Conservation (phyloP, 352 stramenopile species). For the Globisporangium okanoganense region DNA sequence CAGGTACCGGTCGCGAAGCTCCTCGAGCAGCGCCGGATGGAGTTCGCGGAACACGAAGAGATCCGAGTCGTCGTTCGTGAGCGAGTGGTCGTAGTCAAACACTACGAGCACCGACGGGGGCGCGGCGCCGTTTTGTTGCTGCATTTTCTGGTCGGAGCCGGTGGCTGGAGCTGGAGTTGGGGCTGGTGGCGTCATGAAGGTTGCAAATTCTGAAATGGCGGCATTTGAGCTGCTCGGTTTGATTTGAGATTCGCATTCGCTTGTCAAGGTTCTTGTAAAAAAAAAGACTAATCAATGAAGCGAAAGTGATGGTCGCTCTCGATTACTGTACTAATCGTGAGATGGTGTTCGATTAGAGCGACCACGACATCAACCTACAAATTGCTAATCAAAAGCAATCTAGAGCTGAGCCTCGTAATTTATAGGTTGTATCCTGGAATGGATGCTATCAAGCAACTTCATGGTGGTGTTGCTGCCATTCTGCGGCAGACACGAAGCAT, state of each 20-base stretch:
- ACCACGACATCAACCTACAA: too few relatives aligned
- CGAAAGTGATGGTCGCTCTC: neutral
- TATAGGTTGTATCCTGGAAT: too few relatives aligned
- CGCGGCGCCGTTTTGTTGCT: neutral
- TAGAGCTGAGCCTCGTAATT: too few relatives aligned
- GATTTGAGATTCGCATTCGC: neutral
- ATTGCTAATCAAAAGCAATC: too few relatives aligned
- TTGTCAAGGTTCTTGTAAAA: neutral
- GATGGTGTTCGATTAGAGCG: neutral
- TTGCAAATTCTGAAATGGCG: neutral
- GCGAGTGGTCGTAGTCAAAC: conserved; percentile 45
- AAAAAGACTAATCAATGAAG: neutral
- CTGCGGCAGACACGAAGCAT: too few relatives aligned
- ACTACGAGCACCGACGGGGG: conserved; percentile 34
- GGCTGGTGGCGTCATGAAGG: neutral
- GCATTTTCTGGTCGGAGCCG: neutral
- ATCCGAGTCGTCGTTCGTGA: conserved; percentile 49
- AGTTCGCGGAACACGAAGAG: conserved; percentile 29
- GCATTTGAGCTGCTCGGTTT: neutral
- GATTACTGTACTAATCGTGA: neutral
- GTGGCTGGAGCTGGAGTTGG: neutral
- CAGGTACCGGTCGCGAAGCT: conserved; percentile 16
- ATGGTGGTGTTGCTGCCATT: too few relatives aligned
- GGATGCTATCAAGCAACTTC: too few relatives aligned
- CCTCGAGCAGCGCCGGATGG: conserved; percentile 22